phyloP scores from a whole-genome alignment of 2,329 filamentous ascomycete genomes.

The Acephala macrosclerotiorum region DNA sequence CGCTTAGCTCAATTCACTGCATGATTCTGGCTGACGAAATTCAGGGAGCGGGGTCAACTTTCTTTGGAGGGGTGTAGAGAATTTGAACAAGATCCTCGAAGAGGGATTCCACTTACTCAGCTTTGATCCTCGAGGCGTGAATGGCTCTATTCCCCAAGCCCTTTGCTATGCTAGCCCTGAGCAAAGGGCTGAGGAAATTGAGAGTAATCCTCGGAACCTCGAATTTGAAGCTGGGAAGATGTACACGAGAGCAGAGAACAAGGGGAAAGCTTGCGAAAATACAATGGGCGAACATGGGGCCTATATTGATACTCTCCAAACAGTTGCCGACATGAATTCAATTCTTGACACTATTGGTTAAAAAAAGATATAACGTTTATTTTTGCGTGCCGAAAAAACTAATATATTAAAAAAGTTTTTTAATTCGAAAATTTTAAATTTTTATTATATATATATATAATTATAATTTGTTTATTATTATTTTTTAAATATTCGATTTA shows the following conservation, averaged over 20 bases:
- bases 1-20: background rate
- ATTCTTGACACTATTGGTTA: conserved; percentile 54
- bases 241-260: conserved; percentile 52
- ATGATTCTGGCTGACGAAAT: background rate
- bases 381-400: too few species aligned
- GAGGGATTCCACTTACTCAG: conserved; percentile 55
- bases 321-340: conserved; percentile 58
- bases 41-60: conserved; percentile 48
- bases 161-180: conserved; percentile 50
- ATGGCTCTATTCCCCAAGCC: conserved; percentile 46
- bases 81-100: conserved; percentile 49
- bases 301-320: conserved; percentile 58
- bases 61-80: conserved; percentile 46
- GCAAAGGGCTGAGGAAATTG: conserved; percentile 43
- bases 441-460: too few species aligned
- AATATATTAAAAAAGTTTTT: too few species aligned
- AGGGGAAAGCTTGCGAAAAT: conserved; percentile 51
- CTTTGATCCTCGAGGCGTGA: conserved; percentile 58
- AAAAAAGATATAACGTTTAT: conserved; percentile 46
- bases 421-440: too few species aligned
- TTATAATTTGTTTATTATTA: too few species aligned
- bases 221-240: conserved; percentile 42
- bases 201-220: conserved; percentile 39
- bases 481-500: too few species aligned
- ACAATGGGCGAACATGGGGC: conserved; percentile 53